Conservation (phyloP, 1,139 yeast genomes). For the Geotrichum siamense region DNA sequence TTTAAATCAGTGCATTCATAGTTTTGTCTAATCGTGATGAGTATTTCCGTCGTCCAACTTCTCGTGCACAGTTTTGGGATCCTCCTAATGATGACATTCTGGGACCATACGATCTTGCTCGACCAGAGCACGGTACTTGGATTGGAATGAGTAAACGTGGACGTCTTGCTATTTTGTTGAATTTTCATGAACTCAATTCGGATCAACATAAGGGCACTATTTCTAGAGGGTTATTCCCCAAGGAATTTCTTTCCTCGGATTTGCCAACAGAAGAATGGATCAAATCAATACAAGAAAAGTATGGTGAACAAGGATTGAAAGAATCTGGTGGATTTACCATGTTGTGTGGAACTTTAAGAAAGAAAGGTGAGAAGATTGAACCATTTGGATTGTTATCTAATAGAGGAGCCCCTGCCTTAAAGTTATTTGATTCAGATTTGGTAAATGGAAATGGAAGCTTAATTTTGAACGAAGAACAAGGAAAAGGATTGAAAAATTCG, state of each 20-base stretch:
- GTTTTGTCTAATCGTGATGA: constrained; percentile 78
- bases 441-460: background rate
- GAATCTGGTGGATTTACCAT: constrained; percentile 80
- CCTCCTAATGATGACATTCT: constrained; percentile 39
- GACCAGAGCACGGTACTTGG: constrained; percentile 87
- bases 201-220: constrained; percentile 35
- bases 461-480: background rate
- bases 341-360: constrained; percentile 57
- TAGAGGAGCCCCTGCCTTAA: constrained; percentile 20
- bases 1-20: constrained; percentile 19
- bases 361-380: constrained; percentile 37
- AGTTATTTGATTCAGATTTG: constrained; percentile 5
- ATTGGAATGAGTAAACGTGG: constrained; percentile 64
- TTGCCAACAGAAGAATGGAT: constrained; percentile 44
- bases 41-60: constrained; percentile 64
- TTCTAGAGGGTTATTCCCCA: constrained; percentile 70
- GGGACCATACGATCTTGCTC: constrained; percentile 69
- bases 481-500: background rate
- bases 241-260: constrained; percentile 44
- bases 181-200: constrained; percentile 47
- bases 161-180: constrained; percentile 65
- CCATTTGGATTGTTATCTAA: constrained; percentile 34
- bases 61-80: constrained; percentile 50
- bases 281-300: constrained; percentile 17
- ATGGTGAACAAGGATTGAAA: constrained; percentile 31